Conservation (phyloP, 2,329 filamentous ascomycete genomes). For the Sclerotiophoma versabilis region DNA sequence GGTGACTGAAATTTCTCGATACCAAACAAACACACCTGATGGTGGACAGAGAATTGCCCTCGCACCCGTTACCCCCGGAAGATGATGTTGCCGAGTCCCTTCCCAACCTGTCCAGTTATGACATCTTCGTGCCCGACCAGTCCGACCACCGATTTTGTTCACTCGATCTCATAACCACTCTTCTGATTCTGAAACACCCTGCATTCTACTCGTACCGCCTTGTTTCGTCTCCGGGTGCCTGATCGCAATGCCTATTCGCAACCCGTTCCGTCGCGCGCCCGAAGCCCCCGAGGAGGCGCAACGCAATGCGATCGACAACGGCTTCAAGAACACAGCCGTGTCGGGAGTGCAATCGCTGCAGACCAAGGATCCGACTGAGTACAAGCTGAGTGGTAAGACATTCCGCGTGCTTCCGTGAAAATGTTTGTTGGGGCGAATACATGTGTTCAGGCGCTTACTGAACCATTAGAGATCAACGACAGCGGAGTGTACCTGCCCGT, state of each 20-base stretch:
- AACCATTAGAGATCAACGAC: conserved; percentile 82
- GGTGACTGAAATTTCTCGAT: neutral
- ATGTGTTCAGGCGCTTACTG: conserved; percentile 34
- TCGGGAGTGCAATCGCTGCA: conserved; percentile 51
- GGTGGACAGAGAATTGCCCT: neutral
- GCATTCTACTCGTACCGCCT: conserved; percentile 23
- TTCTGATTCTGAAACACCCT: conserved; percentile 27
- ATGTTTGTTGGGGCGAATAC: conserved; percentile 1
- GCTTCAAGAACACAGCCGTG: conserved; percentile 44
- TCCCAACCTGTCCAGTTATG: conserved; percentile 14
- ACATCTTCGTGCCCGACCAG: conserved; percentile 16
- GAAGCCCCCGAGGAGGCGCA: conserved; percentile 44
- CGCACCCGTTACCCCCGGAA: conserved; percentile 5
- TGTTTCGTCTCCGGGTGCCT: conserved; percentile 21
- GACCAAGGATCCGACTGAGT: conserved; percentile 57
- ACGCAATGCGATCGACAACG: conserved; percentile 41
- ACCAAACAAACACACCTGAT: conserved; percentile 4
- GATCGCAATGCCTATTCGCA: conserved; percentile 50
- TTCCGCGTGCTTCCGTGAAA: conserved; percentile 2
- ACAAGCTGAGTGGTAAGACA: conserved; percentile 60
- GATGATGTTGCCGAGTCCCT: conserved; percentile 16
- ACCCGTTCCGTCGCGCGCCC: conserved; percentile 50
- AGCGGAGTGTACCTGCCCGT: conserved; percentile 94
- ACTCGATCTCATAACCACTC: conserved; percentile 25
- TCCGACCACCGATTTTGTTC: conserved; percentile 10